Evolutionary conservation across 306 rosid genomes (phyloP).

Genomic region (Quercus aquifolioides): DNA sequence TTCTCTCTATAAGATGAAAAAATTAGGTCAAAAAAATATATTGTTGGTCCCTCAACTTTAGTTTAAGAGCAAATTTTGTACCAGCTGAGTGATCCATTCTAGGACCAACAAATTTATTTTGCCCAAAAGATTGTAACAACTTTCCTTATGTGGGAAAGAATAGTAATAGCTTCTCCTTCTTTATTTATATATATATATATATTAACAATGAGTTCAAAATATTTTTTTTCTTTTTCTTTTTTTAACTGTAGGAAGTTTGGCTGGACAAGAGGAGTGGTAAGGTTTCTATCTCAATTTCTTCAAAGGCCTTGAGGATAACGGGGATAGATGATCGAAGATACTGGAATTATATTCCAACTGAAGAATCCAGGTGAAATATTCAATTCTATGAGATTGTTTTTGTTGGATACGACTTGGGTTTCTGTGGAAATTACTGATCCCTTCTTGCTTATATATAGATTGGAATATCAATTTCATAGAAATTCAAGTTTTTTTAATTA

Average conservation of each 20-base stretch:
- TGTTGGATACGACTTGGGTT: background rate
- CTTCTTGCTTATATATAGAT: background rate
- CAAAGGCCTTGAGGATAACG: constrained; percentile 69
- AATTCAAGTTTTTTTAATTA: background rate
- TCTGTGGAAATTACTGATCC: background rate
- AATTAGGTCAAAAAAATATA: too few species aligned
- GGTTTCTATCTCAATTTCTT: constrained; percentile 57
- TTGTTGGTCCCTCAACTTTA: too few species aligned
- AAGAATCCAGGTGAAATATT: constrained; percentile 73
- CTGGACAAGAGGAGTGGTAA: constrained; percentile 60
- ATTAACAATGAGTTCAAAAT: background rate
- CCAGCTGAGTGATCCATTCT: too few species aligned
- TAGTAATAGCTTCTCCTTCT: too few species aligned
- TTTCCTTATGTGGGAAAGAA: background rate
- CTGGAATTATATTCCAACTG: constrained; percentile 68
- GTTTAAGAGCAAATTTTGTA: too few species aligned
- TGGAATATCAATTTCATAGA: background rate
- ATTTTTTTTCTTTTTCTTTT: background rate
- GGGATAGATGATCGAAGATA: constrained; percentile 93
- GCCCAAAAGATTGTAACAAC: too few species aligned
- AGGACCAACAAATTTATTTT: too few species aligned
- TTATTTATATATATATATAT: background rate
- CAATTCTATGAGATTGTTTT: background rate
- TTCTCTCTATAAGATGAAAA: too few species aligned
- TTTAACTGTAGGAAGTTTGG: constrained; percentile 53